These are phyloP conservation scores for Citrus cavaleriei DNA, from an alignment of 345 rosid genomes.

Conservation along the genomic window DNA sequence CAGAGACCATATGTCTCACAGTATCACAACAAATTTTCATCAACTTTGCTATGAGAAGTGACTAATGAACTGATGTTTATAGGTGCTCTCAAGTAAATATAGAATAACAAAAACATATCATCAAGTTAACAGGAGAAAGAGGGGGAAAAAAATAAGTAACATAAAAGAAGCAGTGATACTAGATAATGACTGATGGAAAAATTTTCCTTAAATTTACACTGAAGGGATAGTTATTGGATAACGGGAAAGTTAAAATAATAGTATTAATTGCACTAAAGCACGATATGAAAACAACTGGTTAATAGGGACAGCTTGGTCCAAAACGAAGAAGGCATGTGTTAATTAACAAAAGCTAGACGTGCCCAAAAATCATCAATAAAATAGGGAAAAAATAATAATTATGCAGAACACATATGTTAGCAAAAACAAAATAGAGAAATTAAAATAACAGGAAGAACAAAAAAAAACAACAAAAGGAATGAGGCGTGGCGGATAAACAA, in stretches of 20 bases:
- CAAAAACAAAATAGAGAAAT: neutral
- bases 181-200: neutral
- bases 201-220: neutral
- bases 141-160: neutral
- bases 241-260: constrained; percentile 12
- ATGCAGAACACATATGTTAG: constrained; percentile 21
- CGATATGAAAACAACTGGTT: constrained; percentile 22
- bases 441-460: neutral
- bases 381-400: constrained; percentile 32
- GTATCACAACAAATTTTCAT: constrained; percentile 29
- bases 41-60: neutral
- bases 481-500: constrained; percentile 71
- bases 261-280: neutral
- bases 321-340: constrained; percentile 22
- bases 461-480: constrained; percentile 15
- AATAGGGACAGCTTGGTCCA: constrained; percentile 34
- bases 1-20: constrained; percentile 33
- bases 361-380: constrained; percentile 42
- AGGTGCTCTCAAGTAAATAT: constrained; percentile 12
- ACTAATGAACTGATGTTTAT: constrained; percentile 13
- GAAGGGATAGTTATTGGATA: neutral
- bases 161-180: too few relatives aligned
- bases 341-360: constrained; percentile 33
- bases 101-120: neutral
- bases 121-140: neutral